phyloP scores from a whole-genome alignment of 345 rosid genomes.

The Tarenaya hassleriana region DNA sequence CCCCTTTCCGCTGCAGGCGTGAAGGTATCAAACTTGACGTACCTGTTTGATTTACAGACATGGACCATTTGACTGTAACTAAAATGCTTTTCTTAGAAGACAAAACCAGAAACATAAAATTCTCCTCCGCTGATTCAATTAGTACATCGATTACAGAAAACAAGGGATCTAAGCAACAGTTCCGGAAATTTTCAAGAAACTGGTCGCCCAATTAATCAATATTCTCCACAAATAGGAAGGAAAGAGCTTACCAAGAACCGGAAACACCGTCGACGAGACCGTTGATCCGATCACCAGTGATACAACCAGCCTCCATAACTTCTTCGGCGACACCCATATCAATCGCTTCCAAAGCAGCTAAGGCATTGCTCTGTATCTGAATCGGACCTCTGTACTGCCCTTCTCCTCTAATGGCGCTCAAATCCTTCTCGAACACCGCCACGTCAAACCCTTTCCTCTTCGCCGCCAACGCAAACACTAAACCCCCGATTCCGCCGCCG shows the following conservation, averaged over 20 bases:
- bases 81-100: neutral
- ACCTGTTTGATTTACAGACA: slow-evolving; percentile 46
- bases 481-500: slow-evolving; percentile 89
- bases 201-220: neutral
- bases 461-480: slow-evolving; percentile 84
- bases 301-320: slow-evolving; percentile 75
- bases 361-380: slow-evolving; percentile 90
- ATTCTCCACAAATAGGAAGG: neutral
- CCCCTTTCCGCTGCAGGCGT: slow-evolving; percentile 85
- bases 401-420: slow-evolving; percentile 92
- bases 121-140: too few relatives aligned
- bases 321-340: slow-evolving; percentile 80
- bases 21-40: slow-evolving; percentile 85
- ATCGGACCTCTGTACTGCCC: slow-evolving; percentile 97
- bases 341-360: slow-evolving; percentile 95
- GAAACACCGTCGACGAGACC: slow-evolving; percentile 93
- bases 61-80: neutral
- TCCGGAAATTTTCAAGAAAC: neutral
- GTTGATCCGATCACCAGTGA: slow-evolving; percentile 89
- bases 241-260: slow-evolving; percentile 69
- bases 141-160: slow-evolving; percentile 12
- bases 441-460: slow-evolving; percentile 85
- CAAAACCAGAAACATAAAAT: neutral
- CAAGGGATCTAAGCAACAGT: neutral
- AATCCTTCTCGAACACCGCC: slow-evolving; percentile 77